Evolutionary conservation across 2,329 filamentous ascomycete genomes (phyloP).

Genomic region (Colletotrichum tabaci): DNA sequence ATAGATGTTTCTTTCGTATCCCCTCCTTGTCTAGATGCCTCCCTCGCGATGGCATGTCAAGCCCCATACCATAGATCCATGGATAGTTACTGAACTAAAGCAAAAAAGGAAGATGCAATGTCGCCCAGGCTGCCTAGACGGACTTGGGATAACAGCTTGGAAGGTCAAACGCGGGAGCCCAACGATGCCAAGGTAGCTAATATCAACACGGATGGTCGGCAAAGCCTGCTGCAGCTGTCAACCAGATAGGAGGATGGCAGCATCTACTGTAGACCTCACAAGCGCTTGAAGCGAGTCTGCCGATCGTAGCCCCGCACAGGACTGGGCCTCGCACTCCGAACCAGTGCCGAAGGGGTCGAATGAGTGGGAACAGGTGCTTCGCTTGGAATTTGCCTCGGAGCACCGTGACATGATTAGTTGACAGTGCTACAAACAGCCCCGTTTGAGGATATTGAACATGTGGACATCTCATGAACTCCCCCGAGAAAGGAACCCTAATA

Average conservation of each 20-base stretch:
- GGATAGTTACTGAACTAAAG: conserved; percentile 4
- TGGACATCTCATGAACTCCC: neutral
- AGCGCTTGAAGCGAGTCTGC: neutral
- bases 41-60: neutral
- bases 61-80: neutral
- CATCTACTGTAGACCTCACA: neutral
- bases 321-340: neutral
- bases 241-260: neutral
- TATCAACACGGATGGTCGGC: conserved; percentile 22
- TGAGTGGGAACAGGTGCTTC: too few species aligned
- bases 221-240: conserved; percentile 8
- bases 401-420: neutral
- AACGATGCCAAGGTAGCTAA: conserved; percentile 22
- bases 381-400: neutral
- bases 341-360: neutral
- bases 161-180: neutral
- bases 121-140: conserved; percentile 21
- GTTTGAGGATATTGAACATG: neutral
- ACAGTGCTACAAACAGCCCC: too few species aligned
- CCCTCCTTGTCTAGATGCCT: neutral
- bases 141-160: conserved; percentile 1
- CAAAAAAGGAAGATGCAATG: conserved; percentile 27
- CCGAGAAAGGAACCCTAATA: neutral
- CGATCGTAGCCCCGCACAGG: conserved; percentile 7
- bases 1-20: neutral